These are phyloP conservation scores for Atkinsonella texensis DNA, from an alignment of 2,329 filamentous ascomycete genomes.

Conservation along the genomic window DNA sequence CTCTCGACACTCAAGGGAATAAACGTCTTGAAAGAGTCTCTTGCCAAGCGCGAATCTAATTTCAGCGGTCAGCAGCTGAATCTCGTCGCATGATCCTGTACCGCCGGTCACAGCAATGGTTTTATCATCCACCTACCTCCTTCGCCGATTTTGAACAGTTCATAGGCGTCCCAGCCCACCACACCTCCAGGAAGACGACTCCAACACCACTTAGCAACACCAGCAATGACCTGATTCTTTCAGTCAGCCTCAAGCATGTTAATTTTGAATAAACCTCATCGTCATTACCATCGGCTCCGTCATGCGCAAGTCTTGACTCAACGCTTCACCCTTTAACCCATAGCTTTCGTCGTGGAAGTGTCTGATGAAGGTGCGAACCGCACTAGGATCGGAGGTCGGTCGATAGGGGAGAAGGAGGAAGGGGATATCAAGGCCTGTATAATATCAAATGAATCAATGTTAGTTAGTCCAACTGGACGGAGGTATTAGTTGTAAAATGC, in stretches of 20 bases:
- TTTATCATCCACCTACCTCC: slow-evolving; percentile 46
- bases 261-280: too few species aligned
- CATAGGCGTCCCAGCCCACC: slow-evolving; percentile 94
- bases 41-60: slow-evolving; percentile 78
- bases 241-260: background rate
- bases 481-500: background rate
- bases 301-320: slow-evolving; percentile 80
- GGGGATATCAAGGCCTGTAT: slow-evolving; percentile 69
- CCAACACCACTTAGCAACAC: slow-evolving; percentile 98
- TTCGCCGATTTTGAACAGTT: slow-evolving; percentile 90
- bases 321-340: slow-evolving; percentile 52
- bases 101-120: background rate
- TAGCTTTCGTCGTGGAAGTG: slow-evolving; percentile 74
- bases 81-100: background rate
- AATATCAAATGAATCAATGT: background rate
- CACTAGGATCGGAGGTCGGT: slow-evolving; percentile 82
- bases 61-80: slow-evolving; percentile 11
- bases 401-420: slow-evolving; percentile 92
- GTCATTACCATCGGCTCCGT: slow-evolving; percentile 77
- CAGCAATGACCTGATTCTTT: slow-evolving; percentile 63
- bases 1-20: slow-evolving; percentile 90
- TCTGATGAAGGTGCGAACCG: slow-evolving; percentile 81
- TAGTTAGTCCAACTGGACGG: background rate
- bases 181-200: slow-evolving; percentile 81
- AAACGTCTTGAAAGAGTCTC: slow-evolving; percentile 91